A percentile compares a stretch with the other conserved stretches of the same genome.
Conservation (phyloP, 2,329 filamentous ascomycete genomes). For the Botrytis squamosa region DNA sequence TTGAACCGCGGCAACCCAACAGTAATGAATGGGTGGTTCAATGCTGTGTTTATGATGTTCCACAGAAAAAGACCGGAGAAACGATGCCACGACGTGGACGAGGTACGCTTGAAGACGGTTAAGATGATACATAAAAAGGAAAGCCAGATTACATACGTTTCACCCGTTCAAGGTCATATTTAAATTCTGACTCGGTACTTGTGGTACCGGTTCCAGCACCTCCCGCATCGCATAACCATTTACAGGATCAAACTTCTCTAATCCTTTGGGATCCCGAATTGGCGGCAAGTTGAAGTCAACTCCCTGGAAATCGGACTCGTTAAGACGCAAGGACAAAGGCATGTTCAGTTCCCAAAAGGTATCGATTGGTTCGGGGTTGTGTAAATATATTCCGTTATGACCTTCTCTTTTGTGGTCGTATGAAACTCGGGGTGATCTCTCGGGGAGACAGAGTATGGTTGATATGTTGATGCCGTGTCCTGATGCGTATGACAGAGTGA, state of each 20-base stretch:
- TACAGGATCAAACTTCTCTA: not conserved
- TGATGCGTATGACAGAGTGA: not conserved
- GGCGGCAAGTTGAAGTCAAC: not conserved
- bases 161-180: not conserved
- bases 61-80: not conserved
- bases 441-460: not conserved
- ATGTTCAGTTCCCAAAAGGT: fast-evolving
- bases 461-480: fast-evolving
- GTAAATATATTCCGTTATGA: not conserved
- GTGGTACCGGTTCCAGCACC: not conserved
- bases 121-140: not conserved
- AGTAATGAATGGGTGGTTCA: not conserved
- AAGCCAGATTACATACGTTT: not conserved
- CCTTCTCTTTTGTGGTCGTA: not conserved
- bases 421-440: not conserved
- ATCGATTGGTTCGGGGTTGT: fast-evolving
- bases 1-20: no score
- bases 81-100: not conserved
- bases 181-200: fast-evolving
- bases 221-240: not conserved
- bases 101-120: not conserved
- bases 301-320: fast-evolving
- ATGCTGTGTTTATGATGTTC: not conserved
- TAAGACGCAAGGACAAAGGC: not conserved
- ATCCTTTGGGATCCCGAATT: no score